Evolutionary conservation across 768 basidiomycete genomes (phyloP).

Genomic region (Leccinum broughii): DNA sequence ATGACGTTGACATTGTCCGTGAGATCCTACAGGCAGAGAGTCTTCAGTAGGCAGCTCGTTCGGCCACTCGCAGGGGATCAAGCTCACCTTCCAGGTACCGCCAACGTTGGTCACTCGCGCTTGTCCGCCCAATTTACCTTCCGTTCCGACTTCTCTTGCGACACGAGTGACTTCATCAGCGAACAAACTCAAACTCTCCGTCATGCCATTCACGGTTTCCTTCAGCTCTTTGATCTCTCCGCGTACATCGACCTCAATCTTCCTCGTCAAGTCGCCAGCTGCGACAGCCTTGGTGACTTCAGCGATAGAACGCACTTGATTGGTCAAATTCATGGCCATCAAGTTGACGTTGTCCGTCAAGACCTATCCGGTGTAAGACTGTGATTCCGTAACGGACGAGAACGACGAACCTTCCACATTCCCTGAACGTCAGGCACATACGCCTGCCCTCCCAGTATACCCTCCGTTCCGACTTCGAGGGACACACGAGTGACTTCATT

Average conservation of each 20-base stretch:
- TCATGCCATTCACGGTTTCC: slow-evolving; percentile 96
- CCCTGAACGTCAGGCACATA: slow-evolving; percentile 90
- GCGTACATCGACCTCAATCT: slow-evolving; percentile 87
- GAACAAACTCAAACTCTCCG: slow-evolving; percentile 79
- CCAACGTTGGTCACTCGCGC: slow-evolving; percentile 92
- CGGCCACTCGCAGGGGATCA: not conserved
- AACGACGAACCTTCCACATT: slow-evolving; percentile 77
- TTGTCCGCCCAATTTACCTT: slow-evolving; percentile 92
- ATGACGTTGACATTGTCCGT: slow-evolving; percentile 96
- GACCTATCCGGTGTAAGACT: slow-evolving; percentile 33
- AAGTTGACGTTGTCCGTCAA: slow-evolving; percentile 82
- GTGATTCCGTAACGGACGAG: not conserved
- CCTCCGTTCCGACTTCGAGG: slow-evolving; percentile 89
- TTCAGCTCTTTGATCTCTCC: slow-evolving; percentile 91
- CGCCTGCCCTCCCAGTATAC: slow-evolving; percentile 92
- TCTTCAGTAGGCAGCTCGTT: slow-evolving; percentile 1
- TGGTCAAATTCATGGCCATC: slow-evolving; percentile 89
- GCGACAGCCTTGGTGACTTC: slow-evolving; percentile 96
- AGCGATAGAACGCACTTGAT: slow-evolving; percentile 87
- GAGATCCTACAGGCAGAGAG: slow-evolving; percentile 54
- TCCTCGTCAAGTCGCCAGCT: slow-evolving; percentile 88
- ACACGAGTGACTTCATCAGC: slow-evolving; percentile 85
- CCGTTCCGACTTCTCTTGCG: slow-evolving; percentile 95
- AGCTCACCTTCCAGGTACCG: slow-evolving; percentile 86
- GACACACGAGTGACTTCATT: slow-evolving; percentile 90